Evolutionary conservation across 495 filamentous ascomycete genomes (phyloP).

Genomic region (Penicillium canescens): DNA sequence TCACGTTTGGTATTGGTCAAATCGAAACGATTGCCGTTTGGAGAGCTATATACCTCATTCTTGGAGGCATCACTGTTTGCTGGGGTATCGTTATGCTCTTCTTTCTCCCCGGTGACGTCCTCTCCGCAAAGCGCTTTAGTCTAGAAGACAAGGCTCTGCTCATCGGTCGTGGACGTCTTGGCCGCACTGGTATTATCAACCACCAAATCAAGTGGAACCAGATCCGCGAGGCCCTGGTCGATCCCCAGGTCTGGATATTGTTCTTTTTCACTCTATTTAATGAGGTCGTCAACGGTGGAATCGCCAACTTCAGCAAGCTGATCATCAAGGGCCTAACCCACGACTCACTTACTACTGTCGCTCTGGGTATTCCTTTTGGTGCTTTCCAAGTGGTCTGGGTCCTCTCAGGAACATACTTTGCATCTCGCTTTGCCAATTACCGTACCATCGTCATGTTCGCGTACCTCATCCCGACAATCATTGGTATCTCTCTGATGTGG

Average conservation of each 20-base stretch:
- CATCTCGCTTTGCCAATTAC: conserved; percentile 29
- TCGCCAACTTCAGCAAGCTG: conserved; percentile 40
- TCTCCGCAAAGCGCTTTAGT: conserved; percentile 38
- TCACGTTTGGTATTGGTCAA: conserved; percentile 52
- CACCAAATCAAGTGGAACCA: conserved; percentile 47
- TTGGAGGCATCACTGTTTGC: conserved; percentile 34
- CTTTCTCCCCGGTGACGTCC: conserved; percentile 39
- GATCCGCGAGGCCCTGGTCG: conserved; percentile 43
- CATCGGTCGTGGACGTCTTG: conserved; percentile 36
- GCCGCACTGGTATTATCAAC: conserved; percentile 43
- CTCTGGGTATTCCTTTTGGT: conserved; percentile 39
- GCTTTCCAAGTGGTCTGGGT: conserved; percentile 41
- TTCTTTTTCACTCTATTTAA: conserved; percentile 33
- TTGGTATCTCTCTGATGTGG: conserved; percentile 38
- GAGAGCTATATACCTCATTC: conserved; percentile 41
- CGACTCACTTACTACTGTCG: conserved; percentile 30
- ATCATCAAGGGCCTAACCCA: conserved; percentile 38
- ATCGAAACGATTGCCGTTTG: conserved; percentile 44
- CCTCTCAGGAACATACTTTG: conserved; percentile 33
- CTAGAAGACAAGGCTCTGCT: conserved; percentile 41
- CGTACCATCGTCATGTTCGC: conserved; percentile 39
- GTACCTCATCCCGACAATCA: conserved; percentile 36
- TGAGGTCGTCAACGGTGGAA: conserved; percentile 39
- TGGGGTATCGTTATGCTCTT: conserved; percentile 40
- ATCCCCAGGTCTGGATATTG: conserved; percentile 41